Percentiles rank a stretch among this genome's conserved stretches.
Conservation (phyloP, 1,284 basidiomycete genomes). For the Puccinia hordei region DNA sequence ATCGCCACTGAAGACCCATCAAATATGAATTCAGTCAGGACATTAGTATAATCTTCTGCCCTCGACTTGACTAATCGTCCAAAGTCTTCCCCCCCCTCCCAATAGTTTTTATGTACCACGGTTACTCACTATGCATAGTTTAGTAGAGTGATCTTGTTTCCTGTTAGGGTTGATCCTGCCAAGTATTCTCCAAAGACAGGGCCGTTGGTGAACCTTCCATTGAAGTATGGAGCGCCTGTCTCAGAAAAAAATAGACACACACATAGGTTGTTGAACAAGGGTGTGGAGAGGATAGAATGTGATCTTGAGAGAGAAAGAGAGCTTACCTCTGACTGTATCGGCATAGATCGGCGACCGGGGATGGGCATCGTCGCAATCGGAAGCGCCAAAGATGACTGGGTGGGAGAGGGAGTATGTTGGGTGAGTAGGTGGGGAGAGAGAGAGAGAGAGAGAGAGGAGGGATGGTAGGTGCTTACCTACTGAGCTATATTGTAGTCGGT, state of each 20-base stretch:
- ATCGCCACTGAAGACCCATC: constrained; percentile 23
- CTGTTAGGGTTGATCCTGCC: background rate
- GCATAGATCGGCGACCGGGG: constrained; percentile 25
- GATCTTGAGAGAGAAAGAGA: background rate
- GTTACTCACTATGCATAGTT: constrained; percentile 40
- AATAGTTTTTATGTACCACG: background rate
- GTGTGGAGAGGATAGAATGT: background rate
- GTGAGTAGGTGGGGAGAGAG: background rate
- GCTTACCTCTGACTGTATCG: constrained; percentile 31
- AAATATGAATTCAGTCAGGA: background rate
- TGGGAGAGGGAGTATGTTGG: background rate
- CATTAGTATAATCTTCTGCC: background rate
- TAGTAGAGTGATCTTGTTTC: constrained; percentile 38
- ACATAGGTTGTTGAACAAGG: background rate
- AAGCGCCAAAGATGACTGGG: constrained; percentile 44
- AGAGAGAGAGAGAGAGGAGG: background rate
- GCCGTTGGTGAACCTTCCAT: constrained; percentile 41
- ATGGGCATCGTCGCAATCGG: constrained; percentile 45
- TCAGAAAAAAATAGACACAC: background rate
- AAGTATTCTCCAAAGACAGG: constrained; percentile 45
- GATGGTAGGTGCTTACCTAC: background rate
- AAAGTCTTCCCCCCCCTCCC: background rate
- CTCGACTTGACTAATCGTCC: background rate
- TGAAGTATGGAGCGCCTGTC: constrained; percentile 33
- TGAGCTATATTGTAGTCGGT: background rate